phyloP scores from a whole-genome alignment of 345 rosid species.

The Ceriops zippeliana region DNA sequence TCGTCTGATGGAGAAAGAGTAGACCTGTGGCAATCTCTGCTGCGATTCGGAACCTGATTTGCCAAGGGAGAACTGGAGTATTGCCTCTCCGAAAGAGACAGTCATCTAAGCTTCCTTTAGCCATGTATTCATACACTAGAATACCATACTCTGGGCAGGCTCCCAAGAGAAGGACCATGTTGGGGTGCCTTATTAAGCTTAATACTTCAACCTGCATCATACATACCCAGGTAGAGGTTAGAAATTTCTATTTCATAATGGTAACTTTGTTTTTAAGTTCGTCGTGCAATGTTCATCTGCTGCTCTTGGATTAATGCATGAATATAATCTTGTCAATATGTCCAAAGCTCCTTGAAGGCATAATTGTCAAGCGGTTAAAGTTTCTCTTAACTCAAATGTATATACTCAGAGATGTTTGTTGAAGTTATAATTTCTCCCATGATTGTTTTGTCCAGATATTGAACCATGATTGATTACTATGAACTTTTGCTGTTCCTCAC shows the following conservation, averaged over 20 bases:
- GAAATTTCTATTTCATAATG: too few relatives aligned
- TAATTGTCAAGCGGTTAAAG: too few relatives aligned
- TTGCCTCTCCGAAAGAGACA: conserved; percentile 50
- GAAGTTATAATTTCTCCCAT: too few relatives aligned
- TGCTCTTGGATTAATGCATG: neutral
- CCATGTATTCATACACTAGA: conserved; percentile 88
- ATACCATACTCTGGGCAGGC: conserved; percentile 93
- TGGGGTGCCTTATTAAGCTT: conserved; percentile 89
- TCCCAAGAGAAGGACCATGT: conserved; percentile 92
- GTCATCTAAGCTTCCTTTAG: conserved; percentile 85
- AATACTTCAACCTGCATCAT: conserved; percentile 69
- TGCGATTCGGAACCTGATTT: conserved; percentile 77
- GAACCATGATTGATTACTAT: neutral
- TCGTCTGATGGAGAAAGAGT: conserved; percentile 87
- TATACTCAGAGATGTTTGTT: too few relatives aligned
- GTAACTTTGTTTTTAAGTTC: neutral
- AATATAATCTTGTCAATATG: neutral
- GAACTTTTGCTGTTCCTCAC: conserved; percentile 27
- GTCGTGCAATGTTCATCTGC: neutral
- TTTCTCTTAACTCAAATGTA: too few relatives aligned
- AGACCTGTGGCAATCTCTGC: conserved; percentile 82
- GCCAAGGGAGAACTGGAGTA: conserved; percentile 69
- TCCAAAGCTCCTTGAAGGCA: too few relatives aligned
- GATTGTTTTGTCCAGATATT: neutral
- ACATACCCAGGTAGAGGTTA: neutral